phyloP scores from a whole-genome alignment of 2,329 filamentous ascomycete genomes.

The Fusarium veterinarium region DNA sequence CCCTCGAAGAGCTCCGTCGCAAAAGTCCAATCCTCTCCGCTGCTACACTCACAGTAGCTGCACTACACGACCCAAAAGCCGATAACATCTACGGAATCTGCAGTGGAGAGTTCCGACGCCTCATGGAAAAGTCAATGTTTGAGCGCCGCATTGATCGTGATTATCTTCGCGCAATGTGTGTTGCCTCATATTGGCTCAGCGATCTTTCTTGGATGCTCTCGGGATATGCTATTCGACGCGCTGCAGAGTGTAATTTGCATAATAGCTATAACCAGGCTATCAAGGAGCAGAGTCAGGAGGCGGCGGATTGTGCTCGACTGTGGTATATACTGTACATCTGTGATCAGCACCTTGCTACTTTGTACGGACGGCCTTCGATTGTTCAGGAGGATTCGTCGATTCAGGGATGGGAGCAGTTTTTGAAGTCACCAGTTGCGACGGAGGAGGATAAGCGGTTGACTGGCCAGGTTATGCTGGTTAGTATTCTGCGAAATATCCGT shows the following conservation, averaged over 20 bases:
- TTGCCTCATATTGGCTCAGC: slow-evolving; percentile 72
- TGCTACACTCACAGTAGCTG: slow-evolving; percentile 67
- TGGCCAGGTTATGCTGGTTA: slow-evolving; percentile 69
- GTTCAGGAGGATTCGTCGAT: slow-evolving; percentile 69
- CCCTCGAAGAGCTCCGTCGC: slow-evolving; percentile 63
- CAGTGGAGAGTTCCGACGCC: slow-evolving; percentile 66
- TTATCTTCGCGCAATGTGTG: slow-evolving; percentile 69
- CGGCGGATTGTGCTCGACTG: slow-evolving; percentile 65
- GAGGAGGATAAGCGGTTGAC: slow-evolving; percentile 67
- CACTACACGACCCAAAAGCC: slow-evolving; percentile 66
- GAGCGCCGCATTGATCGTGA: slow-evolving; percentile 57
- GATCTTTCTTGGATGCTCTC: slow-evolving; percentile 72
- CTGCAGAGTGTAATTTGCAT: slow-evolving; percentile 59
- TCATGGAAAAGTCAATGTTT: slow-evolving; percentile 62
- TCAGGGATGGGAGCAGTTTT: slow-evolving; percentile 66
- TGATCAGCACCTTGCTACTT: slow-evolving; percentile 70
- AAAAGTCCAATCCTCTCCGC: slow-evolving; percentile 67
- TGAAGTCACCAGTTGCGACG: slow-evolving; percentile 62
- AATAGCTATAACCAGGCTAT: slow-evolving; percentile 56
- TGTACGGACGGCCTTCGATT: slow-evolving; percentile 69
- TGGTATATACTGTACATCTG: slow-evolving; percentile 73
- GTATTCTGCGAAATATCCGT: slow-evolving; percentile 66
- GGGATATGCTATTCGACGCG: slow-evolving; percentile 63
- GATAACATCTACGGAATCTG: slow-evolving; percentile 64
- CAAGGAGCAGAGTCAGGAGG: slow-evolving; percentile 54